These are phyloP conservation scores for Quercus wislizeni DNA, from an alignment of 306 rosid species.

Conservation along the genomic window DNA sequence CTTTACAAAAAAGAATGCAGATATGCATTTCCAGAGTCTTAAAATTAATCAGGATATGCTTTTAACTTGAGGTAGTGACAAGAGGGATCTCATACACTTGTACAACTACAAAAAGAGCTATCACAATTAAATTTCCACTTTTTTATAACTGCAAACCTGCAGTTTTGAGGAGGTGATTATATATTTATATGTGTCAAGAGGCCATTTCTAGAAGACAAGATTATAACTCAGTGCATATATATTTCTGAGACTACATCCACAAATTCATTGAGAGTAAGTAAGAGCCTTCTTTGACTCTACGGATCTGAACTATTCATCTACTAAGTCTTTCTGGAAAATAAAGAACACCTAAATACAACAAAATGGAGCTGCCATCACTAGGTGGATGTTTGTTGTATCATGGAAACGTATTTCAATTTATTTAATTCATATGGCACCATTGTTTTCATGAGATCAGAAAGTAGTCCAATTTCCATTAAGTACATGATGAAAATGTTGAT, in stretches of 20 bases:
- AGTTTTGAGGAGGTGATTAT: background rate
- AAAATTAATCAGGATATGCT: background rate
- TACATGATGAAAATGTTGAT: background rate
- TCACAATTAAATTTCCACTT: background rate
- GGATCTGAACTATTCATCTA: background rate
- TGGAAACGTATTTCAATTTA: background rate
- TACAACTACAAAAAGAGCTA: background rate
- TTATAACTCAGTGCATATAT: background rate
- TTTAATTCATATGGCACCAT: background rate
- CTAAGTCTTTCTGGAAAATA: background rate
- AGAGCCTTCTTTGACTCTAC: background rate
- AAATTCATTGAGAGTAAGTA: background rate
- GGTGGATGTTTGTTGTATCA: background rate
- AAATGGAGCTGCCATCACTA: background rate
- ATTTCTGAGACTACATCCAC: background rate
- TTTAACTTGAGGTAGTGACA: background rate
- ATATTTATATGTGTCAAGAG: background rate
- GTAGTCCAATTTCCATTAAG: background rate
- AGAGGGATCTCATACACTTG: too few relatives aligned
- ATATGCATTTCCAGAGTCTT: background rate
- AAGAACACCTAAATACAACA: background rate
- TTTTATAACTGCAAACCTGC: background rate
- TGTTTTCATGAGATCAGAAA: background rate
- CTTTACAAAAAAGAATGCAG: background rate
- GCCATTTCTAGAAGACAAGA: background rate